Percentiles rank a stretch among this genome's conserved stretches.
These are phyloP conservation scores for Lipomyces starkeyi DNA, from an alignment of 805 yeast genomes.

Conservation along the genomic window DNA sequence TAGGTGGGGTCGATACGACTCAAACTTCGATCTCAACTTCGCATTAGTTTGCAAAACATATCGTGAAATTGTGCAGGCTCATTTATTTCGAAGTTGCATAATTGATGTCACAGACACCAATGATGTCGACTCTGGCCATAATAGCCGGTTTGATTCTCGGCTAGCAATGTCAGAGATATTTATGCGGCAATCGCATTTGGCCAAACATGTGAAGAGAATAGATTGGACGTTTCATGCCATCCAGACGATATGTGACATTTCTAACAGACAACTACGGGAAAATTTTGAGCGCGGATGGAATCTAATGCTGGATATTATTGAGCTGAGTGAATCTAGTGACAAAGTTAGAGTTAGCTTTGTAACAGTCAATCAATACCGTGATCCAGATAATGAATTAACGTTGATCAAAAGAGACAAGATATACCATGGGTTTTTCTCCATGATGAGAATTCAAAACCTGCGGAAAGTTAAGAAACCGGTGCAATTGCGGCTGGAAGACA, in stretches of 20 bases:
- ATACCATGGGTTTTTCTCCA: background rate
- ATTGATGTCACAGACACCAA: background rate
- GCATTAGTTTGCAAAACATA: background rate
- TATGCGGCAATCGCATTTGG: constrained; percentile 1
- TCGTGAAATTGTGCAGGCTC: constrained; percentile 1
- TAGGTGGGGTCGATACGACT: background rate
- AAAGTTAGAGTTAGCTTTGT: background rate
- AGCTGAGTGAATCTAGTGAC: background rate
- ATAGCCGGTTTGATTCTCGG: constrained; percentile 1
- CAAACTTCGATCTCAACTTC: background rate
- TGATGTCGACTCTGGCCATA: background rate
- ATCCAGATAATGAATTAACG: background rate
- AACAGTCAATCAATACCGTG: constrained; percentile 1
- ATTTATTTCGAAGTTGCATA: background rate
- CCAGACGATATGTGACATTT: background rate
- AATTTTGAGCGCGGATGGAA: constrained; percentile 1
- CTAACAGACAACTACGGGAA: background rate
- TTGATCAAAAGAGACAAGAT: background rate
- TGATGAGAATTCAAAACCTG: background rate
- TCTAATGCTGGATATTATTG: constrained; percentile 1
- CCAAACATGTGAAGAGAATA: constrained; percentile 1
- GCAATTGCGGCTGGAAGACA: background rate
- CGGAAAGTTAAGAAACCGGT: background rate
- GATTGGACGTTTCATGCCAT: background rate
- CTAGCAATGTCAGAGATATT: background rate